Evolutionary conservation across 2,329 filamentous ascomycete genomes (phyloP).

Genomic region (Macroventuria anomochaeta): DNA sequence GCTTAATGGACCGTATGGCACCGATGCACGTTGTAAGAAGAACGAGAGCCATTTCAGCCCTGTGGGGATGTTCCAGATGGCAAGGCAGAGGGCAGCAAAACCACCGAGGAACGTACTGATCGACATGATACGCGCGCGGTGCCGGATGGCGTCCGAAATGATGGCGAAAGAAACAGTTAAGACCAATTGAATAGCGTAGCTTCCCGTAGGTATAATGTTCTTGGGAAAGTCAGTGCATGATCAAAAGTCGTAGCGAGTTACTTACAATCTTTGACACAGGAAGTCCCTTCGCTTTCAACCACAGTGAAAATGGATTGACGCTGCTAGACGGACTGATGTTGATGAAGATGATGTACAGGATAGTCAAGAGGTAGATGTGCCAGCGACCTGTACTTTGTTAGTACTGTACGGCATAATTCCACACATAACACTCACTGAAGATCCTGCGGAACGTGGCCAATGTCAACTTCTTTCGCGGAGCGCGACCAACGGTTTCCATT

Average conservation of each 20-base stretch:
- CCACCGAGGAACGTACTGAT: constrained; percentile 24
- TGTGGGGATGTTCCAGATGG: constrained; percentile 40
- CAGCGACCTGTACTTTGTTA: constrained; percentile 18
- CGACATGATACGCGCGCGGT: constrained; percentile 25
- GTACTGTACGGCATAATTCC: neutral
- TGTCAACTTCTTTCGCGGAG: constrained; percentile 22
- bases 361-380: constrained; percentile 28
- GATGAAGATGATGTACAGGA: constrained; percentile 29
- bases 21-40: constrained; percentile 37
- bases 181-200: constrained; percentile 26
- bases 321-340: constrained; percentile 22
- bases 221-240: neutral
- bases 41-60: constrained; percentile 45
- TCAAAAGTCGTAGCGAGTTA: neutral
- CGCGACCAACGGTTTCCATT: constrained; percentile 25
- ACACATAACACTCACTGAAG: constrained; percentile 12
- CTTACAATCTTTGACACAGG: constrained; percentile 26
- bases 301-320: constrained; percentile 30
- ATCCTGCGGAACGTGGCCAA: constrained; percentile 25
- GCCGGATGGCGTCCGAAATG: constrained; percentile 25
- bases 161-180: constrained; percentile 26
- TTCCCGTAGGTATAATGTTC: constrained; percentile 29
- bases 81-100: constrained; percentile 35
- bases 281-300: constrained; percentile 22
- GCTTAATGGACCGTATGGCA: constrained; percentile 42